A percentile compares a stretch with the other conserved stretches of the same genome.
Evolutionary conservation across 2,329 filamentous ascomycete species (phyloP).

Genomic region (Pestalotiopsis sp.): DNA sequence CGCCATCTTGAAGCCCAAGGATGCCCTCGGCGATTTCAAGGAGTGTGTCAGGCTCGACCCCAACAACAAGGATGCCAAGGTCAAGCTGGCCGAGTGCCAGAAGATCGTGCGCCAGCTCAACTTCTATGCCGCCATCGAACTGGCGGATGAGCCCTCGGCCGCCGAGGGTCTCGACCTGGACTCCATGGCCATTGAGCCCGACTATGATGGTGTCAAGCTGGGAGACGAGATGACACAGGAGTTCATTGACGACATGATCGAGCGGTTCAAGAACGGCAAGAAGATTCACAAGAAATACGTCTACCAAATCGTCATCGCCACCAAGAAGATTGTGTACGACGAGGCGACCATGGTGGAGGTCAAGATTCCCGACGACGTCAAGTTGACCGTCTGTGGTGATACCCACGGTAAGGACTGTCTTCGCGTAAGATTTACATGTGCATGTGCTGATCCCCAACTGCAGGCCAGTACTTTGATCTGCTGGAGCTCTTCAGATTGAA

Average conservation of each 20-base stretch:
- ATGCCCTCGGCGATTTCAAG: constrained; percentile 90
- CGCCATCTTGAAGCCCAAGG: constrained; percentile 84
- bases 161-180: constrained; percentile 89
- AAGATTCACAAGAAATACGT: constrained; percentile 95
- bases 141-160: constrained; percentile 88
- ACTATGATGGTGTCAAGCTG: constrained; percentile 82
- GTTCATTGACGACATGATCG: constrained; percentile 96
- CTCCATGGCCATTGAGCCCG: constrained; percentile 77
- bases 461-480: constrained; percentile 95
- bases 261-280: constrained; percentile 94
- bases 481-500: constrained; percentile 95
- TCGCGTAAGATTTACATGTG: not conserved
- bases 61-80: constrained; percentile 83
- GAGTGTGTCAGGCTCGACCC: constrained; percentile 87
- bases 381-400: constrained; percentile 93
- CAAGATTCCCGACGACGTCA: constrained; percentile 73
- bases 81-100: constrained; percentile 90
- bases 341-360: constrained; percentile 98
- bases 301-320: constrained; percentile 90
- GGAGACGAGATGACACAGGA: constrained; percentile 89
- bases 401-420: constrained; percentile 73
- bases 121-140: constrained; percentile 93
- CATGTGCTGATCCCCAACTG: constrained; percentile 21
- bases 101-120: constrained; percentile 91
- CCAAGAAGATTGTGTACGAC: constrained; percentile 85